Base-by-base conservation (phyloP, 129 eudicot genomes). In the Centaurea solstitialis region DNA sequence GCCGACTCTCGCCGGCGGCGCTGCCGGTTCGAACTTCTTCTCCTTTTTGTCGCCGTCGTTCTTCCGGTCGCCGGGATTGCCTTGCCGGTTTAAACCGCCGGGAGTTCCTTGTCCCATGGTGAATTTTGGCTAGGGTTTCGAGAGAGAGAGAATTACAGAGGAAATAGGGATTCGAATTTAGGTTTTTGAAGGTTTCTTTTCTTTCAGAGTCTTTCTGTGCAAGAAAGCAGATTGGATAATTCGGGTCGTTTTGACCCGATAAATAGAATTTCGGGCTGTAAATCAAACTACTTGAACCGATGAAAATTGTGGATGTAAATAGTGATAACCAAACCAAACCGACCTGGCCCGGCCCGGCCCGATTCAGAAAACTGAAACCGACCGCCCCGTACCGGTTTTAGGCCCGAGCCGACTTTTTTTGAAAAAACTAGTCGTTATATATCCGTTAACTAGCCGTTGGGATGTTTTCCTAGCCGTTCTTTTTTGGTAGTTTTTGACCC, bases 81-180 rank as follows among this genome's bases (percentile, higher is more conserved):
- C 87, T 68, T 84, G 96, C 62, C 98, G 90, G 83, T 89, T 92
- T 4, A 94, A 78, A 9, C 98, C 96, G 35, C 99, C 99, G 4
- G 97, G 96, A 2, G 96, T 87, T 50, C 96, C 97, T 59, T 94
- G 97, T 12, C 99, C 99, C 99, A 94, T 94, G 39, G 1, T 61
- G 35, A 9, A 26, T 26, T 26, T 17, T 21, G 70, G 53, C 2
- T 40, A 45, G 76, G 76, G 47, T 13, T 17, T 26, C 26, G 22
- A 13, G 82, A 76, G 71, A 76, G 71, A 26, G 68, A 47, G 59
- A 35, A 33, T 33, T 80, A 20, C 22, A 30, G 45, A 65, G 67
- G 80, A 50, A 53, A 24, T 2, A 7, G 74, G 41, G 47, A 0
- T 57, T 26, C 28, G 33, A 23, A 43, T 7, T 53, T 62, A 50